These are phyloP conservation scores for Neofusicoccum ribis DNA, from an alignment of 2,329 filamentous ascomycete species.

Conservation along the genomic window DNA sequence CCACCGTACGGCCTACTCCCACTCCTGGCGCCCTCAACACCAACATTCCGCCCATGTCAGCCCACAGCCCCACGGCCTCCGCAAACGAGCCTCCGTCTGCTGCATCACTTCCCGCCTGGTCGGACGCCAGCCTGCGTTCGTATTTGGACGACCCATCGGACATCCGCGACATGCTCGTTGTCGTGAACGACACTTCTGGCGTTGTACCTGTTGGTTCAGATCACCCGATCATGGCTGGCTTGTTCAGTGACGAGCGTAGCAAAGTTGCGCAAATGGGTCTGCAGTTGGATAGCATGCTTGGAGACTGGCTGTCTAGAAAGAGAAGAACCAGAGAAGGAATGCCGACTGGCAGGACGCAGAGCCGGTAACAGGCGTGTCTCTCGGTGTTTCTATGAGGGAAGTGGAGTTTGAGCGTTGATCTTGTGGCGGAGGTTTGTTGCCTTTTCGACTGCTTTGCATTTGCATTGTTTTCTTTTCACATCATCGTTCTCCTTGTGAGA, in stretches of 20 bases:
- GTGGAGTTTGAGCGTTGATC: neutral
- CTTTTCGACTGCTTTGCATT: neutral
- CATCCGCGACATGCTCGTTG: conserved; percentile 83
- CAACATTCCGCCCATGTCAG: conserved; percentile 25
- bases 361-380: neutral
- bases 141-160: conserved; percentile 91
- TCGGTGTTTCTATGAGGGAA: neutral
- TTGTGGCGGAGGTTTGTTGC: neutral
- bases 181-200: conserved; percentile 90
- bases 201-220: conserved; percentile 77
- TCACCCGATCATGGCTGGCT: conserved; percentile 75
- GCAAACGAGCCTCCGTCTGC: conserved; percentile 57
- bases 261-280: conserved; percentile 84
- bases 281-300: conserved; percentile 84
- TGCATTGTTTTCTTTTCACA: neutral
- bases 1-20: conserved; percentile 10
- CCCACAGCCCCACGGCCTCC: conserved; percentile 36
- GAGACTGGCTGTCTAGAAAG: conserved; percentile 68
- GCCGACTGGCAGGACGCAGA: neutral
- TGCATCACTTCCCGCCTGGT: conserved; percentile 69
- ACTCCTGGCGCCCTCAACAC: conserved; percentile 30
- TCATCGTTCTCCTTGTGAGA: neutral
- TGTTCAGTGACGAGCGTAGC: conserved; percentile 86
- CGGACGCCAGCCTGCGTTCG: conserved; percentile 77
- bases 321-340: conserved; percentile 23